Evolutionary conservation across 805 yeast genomes (phyloP), one percentile per base, ranked within the genome.

Genomic region (Myxozyma neglecta): DNA sequence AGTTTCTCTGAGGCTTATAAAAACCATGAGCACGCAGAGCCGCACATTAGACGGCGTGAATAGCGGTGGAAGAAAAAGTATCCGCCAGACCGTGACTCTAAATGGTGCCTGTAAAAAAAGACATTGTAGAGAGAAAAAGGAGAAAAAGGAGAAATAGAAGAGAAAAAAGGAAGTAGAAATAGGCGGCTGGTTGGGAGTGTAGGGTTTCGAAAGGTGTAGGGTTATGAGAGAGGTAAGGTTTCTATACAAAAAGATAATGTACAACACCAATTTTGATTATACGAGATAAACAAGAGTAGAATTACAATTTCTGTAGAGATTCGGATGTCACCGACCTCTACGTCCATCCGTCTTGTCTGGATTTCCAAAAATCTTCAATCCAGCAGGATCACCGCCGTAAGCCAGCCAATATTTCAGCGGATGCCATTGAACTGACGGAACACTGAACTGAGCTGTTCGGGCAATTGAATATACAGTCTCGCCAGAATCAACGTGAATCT

Each of bases 381-480:
- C 70, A 44, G 45, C 70, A 3, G 68, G 62, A 14, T 70, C 70
- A 0, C 76, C 73, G 1, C 76, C 61, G 60, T 63, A 74, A 0
- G 74, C 70, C 37, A 70, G 69, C 16, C 68, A 53, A 34, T 67
- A 66, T 45, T 60, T 66, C 2, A 63, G 49, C 1, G 80, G 79
- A 44, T 71, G 69, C 73, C 77, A 78, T 10, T 64, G 57, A 36
- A 77, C 66, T 3, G 61, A 58, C 1, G 78, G 74, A 18, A 67
- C 69, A 29, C 68, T 68, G n/a, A 61, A 67, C 6, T 67, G 54
- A 3, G 57, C 11, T 9, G 52, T 34, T 24, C 53, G 29, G 9
- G 70, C 49, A 16, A 67, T 53, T 8, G 64, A 40, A 39, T 58
- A 56, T 3, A 71, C 57, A 24, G 68, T 69, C 24, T 69, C 68